phyloP scores from a whole-genome alignment of 2,329 filamentous ascomycete species.

The Pseudogymnoascus sp. region DNA sequence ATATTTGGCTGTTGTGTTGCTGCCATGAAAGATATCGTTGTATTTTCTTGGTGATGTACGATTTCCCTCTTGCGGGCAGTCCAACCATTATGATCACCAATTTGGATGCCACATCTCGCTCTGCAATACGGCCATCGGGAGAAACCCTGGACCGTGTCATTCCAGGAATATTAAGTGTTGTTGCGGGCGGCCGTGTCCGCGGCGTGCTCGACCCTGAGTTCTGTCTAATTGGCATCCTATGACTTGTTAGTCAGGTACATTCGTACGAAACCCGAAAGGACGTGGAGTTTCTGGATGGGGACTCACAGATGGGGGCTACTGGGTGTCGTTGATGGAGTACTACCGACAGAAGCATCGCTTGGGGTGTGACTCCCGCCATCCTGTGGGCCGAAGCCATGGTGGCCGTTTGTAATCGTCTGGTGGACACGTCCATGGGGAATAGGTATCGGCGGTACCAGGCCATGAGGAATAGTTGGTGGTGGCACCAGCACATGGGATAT shows the following conservation, averaged over 20 bases:
- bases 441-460: conserved; percentile 1
- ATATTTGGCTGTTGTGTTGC: conserved; percentile 90
- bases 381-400: background rate
- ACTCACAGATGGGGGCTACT: conserved; percentile 5
- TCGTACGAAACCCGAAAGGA: background rate
- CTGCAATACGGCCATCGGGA: conserved; percentile 87
- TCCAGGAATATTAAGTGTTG: conserved; percentile 92
- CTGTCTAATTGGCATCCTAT: conserved; percentile 58
- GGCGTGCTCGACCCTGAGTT: conserved; percentile 73
- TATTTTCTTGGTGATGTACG: conserved; percentile 98
- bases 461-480: conserved; percentile 10
- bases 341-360: background rate
- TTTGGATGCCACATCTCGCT: conserved; percentile 91
- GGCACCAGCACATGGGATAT: conserved; percentile 10
- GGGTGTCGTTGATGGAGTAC: background rate
- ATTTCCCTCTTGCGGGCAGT: conserved; percentile 88
- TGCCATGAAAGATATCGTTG: conserved; percentile 94
- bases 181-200: conserved; percentile 71
- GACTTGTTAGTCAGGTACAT: background rate
- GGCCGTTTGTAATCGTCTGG: background rate
- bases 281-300: background rate
- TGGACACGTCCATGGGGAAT: background rate
- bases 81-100: conserved; percentile 98
- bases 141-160: conserved; percentile 93
- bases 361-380: background rate